Base-by-base conservation (phyloP, 306 rosid genomes). In the Chamaecrista fasciculata region DNA sequence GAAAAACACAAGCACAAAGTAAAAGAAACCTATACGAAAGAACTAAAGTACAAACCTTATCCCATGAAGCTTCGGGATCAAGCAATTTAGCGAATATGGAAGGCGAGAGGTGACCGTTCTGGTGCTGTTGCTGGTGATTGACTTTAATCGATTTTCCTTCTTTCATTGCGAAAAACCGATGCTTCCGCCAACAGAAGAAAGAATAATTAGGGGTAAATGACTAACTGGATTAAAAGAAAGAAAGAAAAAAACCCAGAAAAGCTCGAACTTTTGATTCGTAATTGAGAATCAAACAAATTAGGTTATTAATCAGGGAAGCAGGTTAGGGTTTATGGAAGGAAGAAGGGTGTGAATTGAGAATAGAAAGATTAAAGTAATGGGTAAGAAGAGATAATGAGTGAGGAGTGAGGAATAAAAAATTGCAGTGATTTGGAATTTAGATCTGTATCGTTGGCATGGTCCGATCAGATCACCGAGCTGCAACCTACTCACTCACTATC, bases 51-150 rank as follows among this genome's bases (percentile, higher is more conserved):
- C 43, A 26, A 72, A 95, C 99, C 99, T 95, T 95, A 76, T 95
- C 99, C 99, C 99, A 91, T 0, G 99, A 91, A 75, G 97, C 95
- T 76, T 95, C 99, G 10, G 99, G 97, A 84, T 91, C 97, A 69
- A 95, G 80, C 78, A 95, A 77, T 84, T 89, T 91, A 53, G 97
- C 90, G 75, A 91, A 83, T 82, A 82, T 95, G 82, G 89, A 91
- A 62, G 96, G 92, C 40, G 99, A 84, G 60, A 84, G 84, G 81
- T 95, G 99, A 21, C 97, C 99, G 47, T 89, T 91, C 82, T 81
- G 97, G 81, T 91, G 97, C 63, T 76, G 90, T 44, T 31, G 85
- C 39, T 67, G 90, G 28, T 77, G 82, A 66, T 80, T 89, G 16
- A 83, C 46, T 59, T 89, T 92, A 36, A 63, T 81, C 21, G 89